Percentiles rank a stretch among this genome's conserved stretches.
phyloP scores from a whole-genome alignment of 2,329 filamentous ascomycete species.

The Thelonectria blattea region DNA sequence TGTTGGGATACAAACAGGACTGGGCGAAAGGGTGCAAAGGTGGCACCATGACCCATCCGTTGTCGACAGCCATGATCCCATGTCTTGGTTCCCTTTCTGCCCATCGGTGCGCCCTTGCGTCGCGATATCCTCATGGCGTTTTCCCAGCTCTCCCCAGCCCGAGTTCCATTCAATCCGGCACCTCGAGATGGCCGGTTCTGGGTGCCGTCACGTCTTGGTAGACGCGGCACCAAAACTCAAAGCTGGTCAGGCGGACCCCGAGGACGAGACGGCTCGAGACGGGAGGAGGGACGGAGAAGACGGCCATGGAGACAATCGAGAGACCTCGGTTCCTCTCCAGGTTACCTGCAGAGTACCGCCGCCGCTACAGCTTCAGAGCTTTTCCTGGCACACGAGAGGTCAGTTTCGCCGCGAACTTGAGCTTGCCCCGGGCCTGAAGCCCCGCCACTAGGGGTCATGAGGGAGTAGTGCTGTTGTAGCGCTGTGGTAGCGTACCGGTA shows the following conservation, averaged over 20 bases:
- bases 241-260: conserved; percentile 8
- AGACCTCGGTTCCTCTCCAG: neutral
- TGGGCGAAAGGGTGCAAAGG: neutral
- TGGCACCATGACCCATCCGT: conserved; percentile 8
- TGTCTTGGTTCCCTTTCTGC: neutral
- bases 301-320: neutral
- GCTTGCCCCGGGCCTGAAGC: conserved; percentile 5
- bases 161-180: neutral
- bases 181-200: neutral
- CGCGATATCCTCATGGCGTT: neutral
- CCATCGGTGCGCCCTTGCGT: neutral
- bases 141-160: neutral
- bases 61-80: conserved; percentile 4
- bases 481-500: conserved; percentile 12
- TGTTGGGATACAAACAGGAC: neutral
- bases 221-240: neutral
- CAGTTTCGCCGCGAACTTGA: conserved; percentile 11
- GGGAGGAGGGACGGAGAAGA: neutral
- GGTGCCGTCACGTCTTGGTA: conserved; percentile 1
- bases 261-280: neutral
- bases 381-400: neutral
- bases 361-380: neutral
- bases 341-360: conserved; percentile 13
- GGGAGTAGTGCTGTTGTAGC: conserved; percentile 2
- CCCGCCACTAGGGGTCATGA: conserved; percentile 1